Percentiles rank a stretch among this genome's conserved stretches.
phyloP scores from a whole-genome alignment of 148 eudicot genomes.

The Rhododendron ovatum region DNA sequence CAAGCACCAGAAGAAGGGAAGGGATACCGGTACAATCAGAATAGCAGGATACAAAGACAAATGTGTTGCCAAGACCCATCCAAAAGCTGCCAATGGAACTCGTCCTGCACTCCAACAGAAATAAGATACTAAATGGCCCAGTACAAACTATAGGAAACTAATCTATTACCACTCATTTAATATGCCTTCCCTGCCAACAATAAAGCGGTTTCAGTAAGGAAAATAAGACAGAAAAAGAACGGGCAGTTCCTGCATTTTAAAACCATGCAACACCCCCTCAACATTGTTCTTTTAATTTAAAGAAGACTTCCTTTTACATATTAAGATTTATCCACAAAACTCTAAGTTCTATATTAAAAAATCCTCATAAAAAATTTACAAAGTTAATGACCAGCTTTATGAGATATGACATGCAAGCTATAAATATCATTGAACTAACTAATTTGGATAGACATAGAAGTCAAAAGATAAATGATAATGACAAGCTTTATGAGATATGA shows the following conservation, averaged over 20 bases:
- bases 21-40: constrained; percentile 71
- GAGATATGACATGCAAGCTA: neutral
- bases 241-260: neutral
- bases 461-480: neutral
- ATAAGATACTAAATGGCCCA: constrained; percentile 14
- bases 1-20: constrained; percentile 9
- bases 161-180: neutral
- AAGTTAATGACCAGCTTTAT: neutral
- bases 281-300: neutral
- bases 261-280: neutral
- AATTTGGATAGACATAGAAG: neutral
- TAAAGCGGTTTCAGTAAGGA: neutral
- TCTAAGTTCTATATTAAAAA: neutral
- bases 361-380: neutral
- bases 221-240: neutral
- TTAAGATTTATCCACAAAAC: neutral
- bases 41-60: constrained; percentile 81
- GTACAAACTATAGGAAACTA: neutral
- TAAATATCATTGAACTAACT: neutral
- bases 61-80: constrained; percentile 89
- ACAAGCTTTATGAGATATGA: constrained; percentile 2
- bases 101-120: constrained; percentile 43
- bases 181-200: neutral
- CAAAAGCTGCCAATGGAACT: constrained; percentile 85
- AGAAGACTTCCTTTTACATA: neutral